A percentile compares a stretch with the other conserved stretches of the same genome.
Conservation (phyloP, 192 early-diverging fungal genomes). For the Rhizophagus prolifer region DNA sequence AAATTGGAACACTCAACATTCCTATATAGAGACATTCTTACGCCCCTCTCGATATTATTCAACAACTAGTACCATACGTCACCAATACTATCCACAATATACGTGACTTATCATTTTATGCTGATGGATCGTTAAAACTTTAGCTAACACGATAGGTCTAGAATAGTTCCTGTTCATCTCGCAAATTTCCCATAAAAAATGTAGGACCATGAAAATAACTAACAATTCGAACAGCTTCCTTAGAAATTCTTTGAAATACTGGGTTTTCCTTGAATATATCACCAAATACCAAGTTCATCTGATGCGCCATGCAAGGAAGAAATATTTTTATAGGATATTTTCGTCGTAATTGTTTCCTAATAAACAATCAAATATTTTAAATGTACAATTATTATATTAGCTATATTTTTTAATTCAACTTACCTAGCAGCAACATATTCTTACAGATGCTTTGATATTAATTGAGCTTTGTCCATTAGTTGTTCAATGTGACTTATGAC, state of each 20-base stretch:
- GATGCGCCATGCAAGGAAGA: not conserved
- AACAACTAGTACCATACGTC: too few species aligned
- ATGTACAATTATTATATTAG: not conserved
- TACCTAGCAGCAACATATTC: slow-evolving; percentile 10
- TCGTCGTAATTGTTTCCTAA: not conserved
- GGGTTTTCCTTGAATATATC: not conserved
- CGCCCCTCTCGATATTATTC: too few species aligned
- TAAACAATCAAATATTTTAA: not conserved
- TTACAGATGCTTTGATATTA: slow-evolving; percentile 13
- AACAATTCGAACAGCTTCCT: slow-evolving; percentile 1
- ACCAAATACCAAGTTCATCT: slow-evolving; percentile 7
- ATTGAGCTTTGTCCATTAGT: not conserved
- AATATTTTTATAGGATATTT: slow-evolving; percentile 14
- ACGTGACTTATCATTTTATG: too few species aligned
- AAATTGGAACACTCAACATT: too few species aligned
- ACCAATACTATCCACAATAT: too few species aligned
- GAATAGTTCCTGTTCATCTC: not conserved
- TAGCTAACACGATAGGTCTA: too few species aligned
- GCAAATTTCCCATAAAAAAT: not conserved
- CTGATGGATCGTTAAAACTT: too few species aligned
- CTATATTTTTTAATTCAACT: not conserved
- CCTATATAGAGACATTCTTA: too few species aligned
- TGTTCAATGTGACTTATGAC: not conserved
- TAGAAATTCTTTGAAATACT: not conserved
- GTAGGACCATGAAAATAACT: not conserved